phyloP scores from a whole-genome alignment of 176 grass and related monocot genomes.

The Aegilops longissima region DNA sequence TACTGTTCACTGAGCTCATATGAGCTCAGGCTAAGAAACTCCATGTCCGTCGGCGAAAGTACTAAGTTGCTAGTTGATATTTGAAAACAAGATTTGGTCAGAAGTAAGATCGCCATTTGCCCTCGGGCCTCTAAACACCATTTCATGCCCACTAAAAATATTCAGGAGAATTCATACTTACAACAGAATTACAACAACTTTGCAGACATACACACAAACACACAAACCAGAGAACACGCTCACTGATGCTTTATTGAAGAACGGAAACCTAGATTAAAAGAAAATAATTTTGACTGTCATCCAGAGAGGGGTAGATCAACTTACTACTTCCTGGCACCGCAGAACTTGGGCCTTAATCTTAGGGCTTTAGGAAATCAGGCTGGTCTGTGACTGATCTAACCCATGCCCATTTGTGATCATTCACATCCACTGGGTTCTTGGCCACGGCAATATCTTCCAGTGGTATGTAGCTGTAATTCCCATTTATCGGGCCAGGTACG shows the following conservation, averaged over 20 bases:
- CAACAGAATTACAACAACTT: background rate
- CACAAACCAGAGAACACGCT: background rate
- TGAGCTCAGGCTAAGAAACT: too few relatives aligned
- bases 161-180: conserved; percentile 3
- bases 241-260: background rate
- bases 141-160: background rate
- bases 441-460: conserved; percentile 68
- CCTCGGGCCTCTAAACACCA: background rate
- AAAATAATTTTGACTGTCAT: background rate
- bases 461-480: conserved; percentile 77
- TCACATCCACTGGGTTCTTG: conserved; percentile 66
- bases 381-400: conserved; percentile 70
- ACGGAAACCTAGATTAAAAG: background rate
- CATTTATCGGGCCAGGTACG: conserved; percentile 67
- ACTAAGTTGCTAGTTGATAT: background rate
- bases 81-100: background rate
- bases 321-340: background rate
- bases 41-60: too few relatives aligned
- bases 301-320: background rate
- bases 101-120: background rate
- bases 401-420: conserved; percentile 92
- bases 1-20: too few relatives aligned
- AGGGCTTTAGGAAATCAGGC: conserved; percentile 55
- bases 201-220: background rate
- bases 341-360: background rate